A percentile compares a stretch with the other conserved stretches of the same genome.
Evolutionary conservation across 2,329 filamentous ascomycete genomes (phyloP).

Genomic region (Exophiala xenobiotica): DNA sequence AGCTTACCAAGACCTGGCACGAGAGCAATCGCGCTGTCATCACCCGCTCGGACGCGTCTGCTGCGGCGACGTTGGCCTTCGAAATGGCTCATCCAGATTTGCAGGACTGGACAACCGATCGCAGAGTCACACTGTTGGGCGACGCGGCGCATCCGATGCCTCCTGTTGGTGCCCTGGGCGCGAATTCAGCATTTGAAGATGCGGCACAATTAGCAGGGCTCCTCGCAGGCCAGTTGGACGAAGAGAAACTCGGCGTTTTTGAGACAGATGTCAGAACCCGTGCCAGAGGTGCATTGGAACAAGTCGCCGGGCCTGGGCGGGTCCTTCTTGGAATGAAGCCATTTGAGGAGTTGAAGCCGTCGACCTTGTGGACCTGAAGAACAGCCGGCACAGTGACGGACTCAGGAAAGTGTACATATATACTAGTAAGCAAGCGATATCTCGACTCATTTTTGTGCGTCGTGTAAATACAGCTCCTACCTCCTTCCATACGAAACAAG

Average conservation of each 20-base stretch:
- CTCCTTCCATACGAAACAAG: too few species aligned
- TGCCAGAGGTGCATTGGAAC: neutral
- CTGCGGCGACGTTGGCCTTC: slow-evolving; percentile 11
- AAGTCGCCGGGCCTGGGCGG: neutral
- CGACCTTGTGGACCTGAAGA: neutral
- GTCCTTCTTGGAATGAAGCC: neutral
- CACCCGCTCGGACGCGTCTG: slow-evolving; percentile 8
- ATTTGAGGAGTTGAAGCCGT: slow-evolving; percentile 1
- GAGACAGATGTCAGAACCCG: neutral
- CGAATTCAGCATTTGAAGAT: slow-evolving; percentile 45
- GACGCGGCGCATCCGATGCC: slow-evolving; percentile 48
- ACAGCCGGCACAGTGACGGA: neutral
- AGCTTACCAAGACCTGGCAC: slow-evolving; percentile 28
- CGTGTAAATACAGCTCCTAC: too few species aligned
- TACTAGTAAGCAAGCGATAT: neutral
- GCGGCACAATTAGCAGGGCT: slow-evolving; percentile 37
- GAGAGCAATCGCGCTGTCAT: slow-evolving; percentile 19
- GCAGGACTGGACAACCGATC: slow-evolving; percentile 23
- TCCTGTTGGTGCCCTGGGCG: slow-evolving; percentile 46
- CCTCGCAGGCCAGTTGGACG: neutral
- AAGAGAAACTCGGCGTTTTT: neutral
- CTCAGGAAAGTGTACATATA: neutral
- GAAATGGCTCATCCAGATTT: slow-evolving; percentile 28
- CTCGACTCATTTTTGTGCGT: neutral
- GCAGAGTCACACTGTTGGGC: slow-evolving; percentile 43